Base-by-base conservation (phyloP, 2,329 filamentous ascomycete genomes). In the Ophiostoma sp. region DNA sequence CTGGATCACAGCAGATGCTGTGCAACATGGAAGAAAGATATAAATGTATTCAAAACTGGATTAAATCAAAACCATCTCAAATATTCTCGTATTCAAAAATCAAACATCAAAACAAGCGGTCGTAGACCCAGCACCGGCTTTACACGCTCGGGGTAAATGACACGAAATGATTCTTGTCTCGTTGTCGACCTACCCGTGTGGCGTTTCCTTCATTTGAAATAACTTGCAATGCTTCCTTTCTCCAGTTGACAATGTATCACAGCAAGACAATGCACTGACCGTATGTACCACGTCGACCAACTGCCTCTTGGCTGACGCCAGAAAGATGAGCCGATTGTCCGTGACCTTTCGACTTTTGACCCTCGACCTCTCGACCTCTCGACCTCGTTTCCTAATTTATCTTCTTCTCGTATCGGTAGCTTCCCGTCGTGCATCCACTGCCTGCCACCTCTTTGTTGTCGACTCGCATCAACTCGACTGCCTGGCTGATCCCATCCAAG, bases 371-470 rank as follows among this genome's bases (percentile, higher is more conserved):
- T 52, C n/a, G 36, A 16, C 36, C 38, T 40, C 27, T 27, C 8
- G 7, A 11, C 49, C 42, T 45, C 42, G 42, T 12, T 45, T 45
- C 42, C 42, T 12, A 45, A 3, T 11, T 45, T 12, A 8, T 18
- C 47, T 18, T 55, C 49, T 27, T 11, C 58, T 62, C 58, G 58
- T 62, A 62, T 62, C 58, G 58, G 58, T n/a, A 62, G 14, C 5
- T 41, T 62, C 38, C 58, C 58, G 58, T 41, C 16, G n/a, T 62
- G 58, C 58, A 62, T 27, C 18, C 27, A 7, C 27, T 52, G 47
- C 45, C n/a, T n/a, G 12, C 38, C 52, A 18, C 16, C 18, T 60
- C 52, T 9, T 11, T n/a, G 27, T 38, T 58, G n/a, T n/a, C 12
- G n/a, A 18, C n/a, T 55, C 49, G 55, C 5, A 5, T 8, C 55